Base-by-base conservation (phyloP, 2,329 filamentous ascomycete species). In the Pseudopyricularia cyperi region DNA sequence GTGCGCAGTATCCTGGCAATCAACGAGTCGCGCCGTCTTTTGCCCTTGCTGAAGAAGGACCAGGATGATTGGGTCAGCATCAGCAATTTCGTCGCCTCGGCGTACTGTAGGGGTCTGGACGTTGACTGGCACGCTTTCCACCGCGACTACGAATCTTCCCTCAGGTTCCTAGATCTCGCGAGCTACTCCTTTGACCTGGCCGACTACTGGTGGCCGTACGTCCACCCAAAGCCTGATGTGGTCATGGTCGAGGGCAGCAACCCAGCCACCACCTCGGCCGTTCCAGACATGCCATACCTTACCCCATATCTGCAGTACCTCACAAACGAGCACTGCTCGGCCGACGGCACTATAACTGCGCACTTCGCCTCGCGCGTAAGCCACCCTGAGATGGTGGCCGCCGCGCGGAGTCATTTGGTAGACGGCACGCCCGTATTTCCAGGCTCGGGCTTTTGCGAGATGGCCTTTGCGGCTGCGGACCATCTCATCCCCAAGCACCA, bases 191-290 rank as follows among this genome's bases (percentile, higher is more conserved):
- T 37, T 37, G 35, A 37, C 17, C 35, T 37, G 3, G 7, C 15
- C 35, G 35, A 37, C 35, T 37, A n/a, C 35, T 37, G 35, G 35
- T 7, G 35, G 3, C 35, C 35, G 14, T n/a, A 37, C 7, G 35
- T 37, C 15, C 35, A 37, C 15, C 12, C 35, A 3, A 37, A 37
- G 9, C 15, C 7, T 15, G 15, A 11, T 15, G n/a, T 15, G 15
- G 35, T 17, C 7, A 3, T n/a, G 6, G 35, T 17, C 7, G 11
- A 2, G 14, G 17, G 15, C 5, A 17, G 17, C 7, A 17, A 7
- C 35, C 15, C 15, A 37, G 9, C 15, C 3, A 3, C 17, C 6
- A 62, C 69, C 53, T 6, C 35, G 17, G 7, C 15, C 35, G 35
- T 37, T 17, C 8, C 35, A 17, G 35, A 15, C 3, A 37, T 37